phyloP scores from a whole-genome alignment of 495 filamentous ascomycete genomes.

The Letharia columbiana region DNA sequence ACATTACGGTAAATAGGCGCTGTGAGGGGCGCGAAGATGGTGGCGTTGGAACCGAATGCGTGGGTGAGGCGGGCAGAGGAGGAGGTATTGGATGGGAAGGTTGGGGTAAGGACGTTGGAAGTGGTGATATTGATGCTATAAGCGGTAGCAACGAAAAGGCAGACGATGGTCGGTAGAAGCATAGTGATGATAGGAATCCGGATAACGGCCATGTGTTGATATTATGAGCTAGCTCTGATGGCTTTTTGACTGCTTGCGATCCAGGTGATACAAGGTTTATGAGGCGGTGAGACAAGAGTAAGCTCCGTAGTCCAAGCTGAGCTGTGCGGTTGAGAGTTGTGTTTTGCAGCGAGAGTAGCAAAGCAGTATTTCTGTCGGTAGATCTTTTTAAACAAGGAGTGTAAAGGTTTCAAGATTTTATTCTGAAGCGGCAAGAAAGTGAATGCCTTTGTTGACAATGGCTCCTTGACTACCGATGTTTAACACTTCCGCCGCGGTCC shows the following conservation, averaged over 20 bases:
- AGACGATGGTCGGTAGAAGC: neutral
- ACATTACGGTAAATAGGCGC: conserved; percentile 19
- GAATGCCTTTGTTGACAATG: neutral
- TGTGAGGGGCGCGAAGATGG: neutral
- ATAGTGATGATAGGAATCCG: neutral
- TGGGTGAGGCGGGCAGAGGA: neutral
- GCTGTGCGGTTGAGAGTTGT: neutral
- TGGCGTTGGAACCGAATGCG: neutral
- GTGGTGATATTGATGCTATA: neutral
- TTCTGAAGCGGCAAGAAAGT: neutral
- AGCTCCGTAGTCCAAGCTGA: neutral
- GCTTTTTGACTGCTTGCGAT: neutral
- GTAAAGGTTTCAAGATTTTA: neutral
- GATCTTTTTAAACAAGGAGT: neutral
- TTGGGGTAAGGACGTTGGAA: neutral
- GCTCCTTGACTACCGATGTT: neutral
- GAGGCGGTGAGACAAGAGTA: neutral
- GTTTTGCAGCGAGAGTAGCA: neutral
- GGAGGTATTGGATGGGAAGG: neutral
- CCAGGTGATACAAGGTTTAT: neutral
- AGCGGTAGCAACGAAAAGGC: neutral
- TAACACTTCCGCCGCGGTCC: neutral
- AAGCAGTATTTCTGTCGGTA: neutral
- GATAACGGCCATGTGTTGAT: neutral
- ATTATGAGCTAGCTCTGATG: neutral